Percentiles rank a stretch among this genome's conserved stretches.
Evolutionary conservation across 305 asterid genomes (phyloP).

Genomic region (Fraxinus sp.): DNA sequence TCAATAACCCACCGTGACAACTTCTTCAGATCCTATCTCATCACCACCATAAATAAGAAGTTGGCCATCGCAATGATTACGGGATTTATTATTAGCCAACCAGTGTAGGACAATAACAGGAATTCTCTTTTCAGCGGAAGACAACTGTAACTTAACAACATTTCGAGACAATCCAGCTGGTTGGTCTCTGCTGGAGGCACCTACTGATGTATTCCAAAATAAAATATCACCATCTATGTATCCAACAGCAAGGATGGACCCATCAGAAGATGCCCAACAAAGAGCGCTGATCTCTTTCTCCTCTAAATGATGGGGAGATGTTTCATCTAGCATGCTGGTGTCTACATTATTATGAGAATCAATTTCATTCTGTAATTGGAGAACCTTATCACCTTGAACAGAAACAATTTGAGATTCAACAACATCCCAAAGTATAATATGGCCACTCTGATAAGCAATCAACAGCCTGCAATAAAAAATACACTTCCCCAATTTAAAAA

Average conservation of each 20-base stretch:
- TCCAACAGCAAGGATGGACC: constrained; percentile 82
- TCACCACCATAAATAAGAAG: constrained; percentile 91
- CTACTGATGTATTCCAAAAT: constrained; percentile 68
- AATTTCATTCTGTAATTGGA: constrained; percentile 54
- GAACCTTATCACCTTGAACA: constrained; percentile 76
- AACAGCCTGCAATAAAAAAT: constrained; percentile 53
- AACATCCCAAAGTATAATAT: constrained; percentile 85
- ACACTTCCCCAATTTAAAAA: constrained; percentile 18
- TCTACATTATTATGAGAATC: constrained; percentile 40
- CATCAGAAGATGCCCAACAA: constrained; percentile 90
- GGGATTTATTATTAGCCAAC: constrained; percentile 57
- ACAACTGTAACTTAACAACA: constrained; percentile 76
- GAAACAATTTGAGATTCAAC: constrained; percentile 50
- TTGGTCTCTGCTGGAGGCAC: constrained; percentile 42
- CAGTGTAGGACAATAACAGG: constrained; percentile 86
- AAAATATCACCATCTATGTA: constrained; percentile 88
- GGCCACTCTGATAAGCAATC: constrained; percentile 77
- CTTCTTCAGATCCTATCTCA: constrained; percentile 86
- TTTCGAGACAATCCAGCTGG: constrained; percentile 45
- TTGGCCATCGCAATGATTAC: constrained; percentile 55
- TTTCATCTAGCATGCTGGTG: constrained; percentile 35
- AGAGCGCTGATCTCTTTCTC: constrained; percentile 87
- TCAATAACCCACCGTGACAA: constrained; percentile 65
- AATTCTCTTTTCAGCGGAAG: constrained; percentile 79
- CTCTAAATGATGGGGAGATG: constrained; percentile 48